A percentile compares a stretch with the other conserved stretches of the same genome.
Evolutionary conservation across 306 rosid species (phyloP).

Genomic region (Rubus idaeus): DNA sequence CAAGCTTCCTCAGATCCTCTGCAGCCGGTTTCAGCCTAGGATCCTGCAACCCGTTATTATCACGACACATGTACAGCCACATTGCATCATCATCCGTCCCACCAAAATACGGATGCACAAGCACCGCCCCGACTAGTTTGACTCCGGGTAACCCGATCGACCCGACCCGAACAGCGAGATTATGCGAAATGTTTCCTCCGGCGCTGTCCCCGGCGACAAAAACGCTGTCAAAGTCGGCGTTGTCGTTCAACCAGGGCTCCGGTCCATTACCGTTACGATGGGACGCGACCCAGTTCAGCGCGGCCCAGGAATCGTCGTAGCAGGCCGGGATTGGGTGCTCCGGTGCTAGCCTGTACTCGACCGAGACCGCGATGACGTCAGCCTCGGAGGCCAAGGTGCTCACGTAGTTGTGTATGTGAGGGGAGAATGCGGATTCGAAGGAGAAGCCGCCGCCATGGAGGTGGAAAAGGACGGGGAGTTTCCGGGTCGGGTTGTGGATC

Average conservation of each 20-base stretch:
- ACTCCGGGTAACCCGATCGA: conserved; percentile 21
- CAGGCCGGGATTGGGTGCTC: conserved; percentile 37
- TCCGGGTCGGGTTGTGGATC: not conserved
- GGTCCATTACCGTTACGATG: conserved; percentile 36
- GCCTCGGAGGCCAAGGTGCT: conserved; percentile 16
- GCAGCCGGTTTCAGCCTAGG: conserved; percentile 35
- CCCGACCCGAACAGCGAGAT: conserved; percentile 21
- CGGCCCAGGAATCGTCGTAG: conserved; percentile 49
- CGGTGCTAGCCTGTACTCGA: conserved; percentile 41
- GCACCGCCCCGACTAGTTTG: conserved; percentile 25
- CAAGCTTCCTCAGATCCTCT: conserved; percentile 42
- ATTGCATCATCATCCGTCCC: conserved; percentile 32
- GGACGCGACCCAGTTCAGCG: conserved; percentile 43
- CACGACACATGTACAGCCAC: conserved; percentile 52
- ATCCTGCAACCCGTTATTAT: conserved; percentile 34
- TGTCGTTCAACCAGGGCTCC: conserved; percentile 37
- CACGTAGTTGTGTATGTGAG: conserved; percentile 27
- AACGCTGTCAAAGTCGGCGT: conserved; percentile 33
- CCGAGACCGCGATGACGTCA: conserved; percentile 35
- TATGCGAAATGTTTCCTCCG: conserved; percentile 37
- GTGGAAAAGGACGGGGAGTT: conserved; percentile 32
- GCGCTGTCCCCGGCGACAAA: conserved; percentile 51
- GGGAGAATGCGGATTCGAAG: conserved; percentile 33
- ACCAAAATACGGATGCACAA: conserved; percentile 52
- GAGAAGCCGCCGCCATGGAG: conserved; percentile 49